A percentile compares a stretch with the other conserved stretches of the same genome.
These are phyloP conservation scores for Rutstroemia sp. DNA, from an alignment of 2,329 filamentous ascomycete species.

Conservation along the genomic window DNA sequence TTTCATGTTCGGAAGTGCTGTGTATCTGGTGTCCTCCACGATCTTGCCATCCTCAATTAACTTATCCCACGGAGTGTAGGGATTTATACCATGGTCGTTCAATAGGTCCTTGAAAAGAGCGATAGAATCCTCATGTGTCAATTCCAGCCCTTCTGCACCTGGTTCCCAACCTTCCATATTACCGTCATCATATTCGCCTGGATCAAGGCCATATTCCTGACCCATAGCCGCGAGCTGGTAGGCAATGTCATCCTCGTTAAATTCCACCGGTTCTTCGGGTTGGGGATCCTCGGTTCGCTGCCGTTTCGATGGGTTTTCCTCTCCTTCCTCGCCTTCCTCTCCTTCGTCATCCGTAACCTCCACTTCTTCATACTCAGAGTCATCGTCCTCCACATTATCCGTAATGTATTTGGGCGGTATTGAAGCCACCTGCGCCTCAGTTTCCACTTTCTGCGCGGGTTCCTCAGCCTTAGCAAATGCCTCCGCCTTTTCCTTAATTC, in stretches of 20 bases:
- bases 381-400: conserved; percentile 42
- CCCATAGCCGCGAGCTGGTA: conserved; percentile 88
- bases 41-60: conserved; percentile 76
- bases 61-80: conserved; percentile 88
- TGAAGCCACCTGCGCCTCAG: too few relatives aligned
- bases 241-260: conserved; percentile 90
- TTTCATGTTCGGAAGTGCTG: conserved; percentile 72
- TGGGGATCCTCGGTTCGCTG: conserved; percentile 39
- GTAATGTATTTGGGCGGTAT: conserved; percentile 1
- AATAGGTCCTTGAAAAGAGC: conserved; percentile 80
- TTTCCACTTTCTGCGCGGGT: conserved; percentile 21
- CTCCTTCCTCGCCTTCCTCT: conserved; percentile 40
- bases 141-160: conserved; percentile 59
- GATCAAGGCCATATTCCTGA: conserved; percentile 71
- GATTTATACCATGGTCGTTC: conserved; percentile 73
- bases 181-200: conserved; percentile 67
- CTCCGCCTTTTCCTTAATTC: conserved; percentile 51
- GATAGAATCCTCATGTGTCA: conserved; percentile 69
- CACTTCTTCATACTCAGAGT: conserved; percentile 61
- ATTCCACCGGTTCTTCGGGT: conserved; percentile 55
- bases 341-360: conserved; percentile 40
- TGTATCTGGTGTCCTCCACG: conserved; percentile 81
- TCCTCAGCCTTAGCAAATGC: conserved; percentile 20
- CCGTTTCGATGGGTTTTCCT: conserved; percentile 42
- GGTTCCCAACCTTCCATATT: conserved; percentile 57